Evolutionary conservation across 345 rosid genomes (phyloP).

Genomic region (Draba incana): DNA sequence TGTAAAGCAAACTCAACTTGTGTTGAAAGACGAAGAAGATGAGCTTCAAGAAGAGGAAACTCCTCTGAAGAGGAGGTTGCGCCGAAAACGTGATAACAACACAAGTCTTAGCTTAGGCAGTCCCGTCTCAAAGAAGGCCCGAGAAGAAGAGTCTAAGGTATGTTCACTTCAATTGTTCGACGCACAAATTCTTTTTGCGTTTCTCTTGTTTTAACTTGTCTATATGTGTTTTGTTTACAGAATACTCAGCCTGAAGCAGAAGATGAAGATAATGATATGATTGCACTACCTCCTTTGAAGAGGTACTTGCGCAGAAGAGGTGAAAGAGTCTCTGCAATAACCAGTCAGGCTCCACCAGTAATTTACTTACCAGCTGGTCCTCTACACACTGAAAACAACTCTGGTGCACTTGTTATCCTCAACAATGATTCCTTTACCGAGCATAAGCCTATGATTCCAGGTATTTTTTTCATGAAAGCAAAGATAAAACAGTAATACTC

Average conservation of each 20-base stretch:
- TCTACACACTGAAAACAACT: background rate
- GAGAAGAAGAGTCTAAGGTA: background rate
- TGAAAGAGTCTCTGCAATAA: conserved; percentile 7
- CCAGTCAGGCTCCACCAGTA: background rate
- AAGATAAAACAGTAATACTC: background rate
- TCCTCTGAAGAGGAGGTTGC: conserved; percentile 66
- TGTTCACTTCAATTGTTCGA: too few relatives aligned
- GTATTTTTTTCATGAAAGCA: background rate
- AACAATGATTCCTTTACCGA: conserved; percentile 8
- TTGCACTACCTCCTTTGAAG: conserved; percentile 24
- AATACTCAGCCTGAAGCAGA: conserved; percentile 17
- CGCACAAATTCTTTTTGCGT: background rate
- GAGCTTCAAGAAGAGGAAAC: background rate
- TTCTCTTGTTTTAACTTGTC: background rate
- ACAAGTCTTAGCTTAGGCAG: background rate
- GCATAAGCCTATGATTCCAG: conserved; percentile 28
- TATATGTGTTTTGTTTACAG: background rate
- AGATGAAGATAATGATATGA: conserved; percentile 5
- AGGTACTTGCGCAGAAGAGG: conserved; percentile 12
- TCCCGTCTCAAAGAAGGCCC: background rate
- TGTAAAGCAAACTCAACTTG: conserved; percentile 9
- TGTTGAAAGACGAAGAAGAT: background rate
- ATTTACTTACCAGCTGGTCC: background rate
- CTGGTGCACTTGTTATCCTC: background rate
- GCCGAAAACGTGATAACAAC: conserved; percentile 45